Percentiles rank a stretch among this genome's conserved stretches.
Evolutionary conservation across 1,284 basidiomycete genomes (phyloP).

Genomic region (Pyrrhoderma lamaoense): DNA sequence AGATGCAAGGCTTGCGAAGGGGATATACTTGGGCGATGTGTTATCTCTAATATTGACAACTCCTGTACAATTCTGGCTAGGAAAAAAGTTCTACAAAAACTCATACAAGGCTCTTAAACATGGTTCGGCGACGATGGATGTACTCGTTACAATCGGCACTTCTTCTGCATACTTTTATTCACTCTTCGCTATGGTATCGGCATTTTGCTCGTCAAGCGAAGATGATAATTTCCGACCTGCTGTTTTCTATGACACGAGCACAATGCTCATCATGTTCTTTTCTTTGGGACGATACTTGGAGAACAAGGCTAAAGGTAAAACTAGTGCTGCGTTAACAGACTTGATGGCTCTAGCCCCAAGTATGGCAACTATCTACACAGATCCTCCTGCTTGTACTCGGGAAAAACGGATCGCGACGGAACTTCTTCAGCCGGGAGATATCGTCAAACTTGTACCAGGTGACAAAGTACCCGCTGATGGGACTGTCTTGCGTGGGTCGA

Average conservation of each 20-base stretch:
- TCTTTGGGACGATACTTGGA: constrained; percentile 94
- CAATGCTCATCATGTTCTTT: constrained; percentile 98
- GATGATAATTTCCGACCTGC: constrained; percentile 61
- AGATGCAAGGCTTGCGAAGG: constrained; percentile 44
- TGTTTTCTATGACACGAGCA: constrained; percentile 97
- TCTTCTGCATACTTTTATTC: constrained; percentile 93
- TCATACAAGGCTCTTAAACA: constrained; percentile 91
- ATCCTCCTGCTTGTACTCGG: constrained; percentile 67
- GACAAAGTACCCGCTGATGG: constrained; percentile 98
- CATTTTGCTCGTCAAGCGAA: constrained; percentile 51
- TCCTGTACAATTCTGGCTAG: constrained; percentile 92
- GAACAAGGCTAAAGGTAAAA: constrained; percentile 95
- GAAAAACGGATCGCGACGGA: constrained; percentile 93
- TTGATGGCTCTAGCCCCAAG: constrained; percentile 92
- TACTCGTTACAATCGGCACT: constrained; percentile 93
- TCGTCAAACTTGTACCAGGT: constrained; percentile 90
- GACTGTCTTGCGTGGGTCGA: constrained; percentile 78
- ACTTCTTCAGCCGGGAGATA: constrained; percentile 91
- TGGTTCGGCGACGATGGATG: constrained; percentile 91
- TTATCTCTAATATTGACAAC: constrained; percentile 81
- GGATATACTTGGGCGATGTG: constrained; percentile 80
- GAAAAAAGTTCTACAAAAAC: constrained; percentile 79
- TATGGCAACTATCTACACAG: constrained; percentile 92
- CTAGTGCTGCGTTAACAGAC: constrained; percentile 92
- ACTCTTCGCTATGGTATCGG: constrained; percentile 60